Percentiles rank a stretch among this genome's conserved stretches.
Conservation (phyloP, 108 stramenopile species). For the Nannochloropsis gaditana region DNA sequence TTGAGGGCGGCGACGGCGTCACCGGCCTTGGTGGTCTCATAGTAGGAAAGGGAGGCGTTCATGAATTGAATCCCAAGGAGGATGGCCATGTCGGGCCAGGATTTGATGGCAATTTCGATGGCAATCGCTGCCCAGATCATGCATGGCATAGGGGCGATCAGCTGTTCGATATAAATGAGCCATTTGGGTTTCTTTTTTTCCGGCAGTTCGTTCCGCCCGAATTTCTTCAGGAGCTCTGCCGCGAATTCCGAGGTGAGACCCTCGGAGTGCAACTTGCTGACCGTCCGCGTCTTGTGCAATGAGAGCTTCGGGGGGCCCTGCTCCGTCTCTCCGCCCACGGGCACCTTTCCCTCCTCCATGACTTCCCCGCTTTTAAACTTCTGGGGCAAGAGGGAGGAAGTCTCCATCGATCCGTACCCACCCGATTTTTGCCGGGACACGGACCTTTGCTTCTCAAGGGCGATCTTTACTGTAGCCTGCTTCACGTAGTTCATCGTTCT, state of each 20-base stretch:
- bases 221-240: neutral
- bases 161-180: neutral
- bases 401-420: neutral
- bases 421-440: neutral
- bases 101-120: neutral
- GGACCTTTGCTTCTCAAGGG: neutral
- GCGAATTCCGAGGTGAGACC: constrained; percentile 14
- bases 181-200: constrained; percentile 6
- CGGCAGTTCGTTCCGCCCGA: constrained; percentile 12
- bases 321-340: neutral
- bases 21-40: constrained; percentile 25
- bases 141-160: constrained; percentile 8
- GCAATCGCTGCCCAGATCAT: constrained; percentile 23
- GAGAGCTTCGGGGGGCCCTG: neutral
- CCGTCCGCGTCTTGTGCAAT: neutral
- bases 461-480: neutral
- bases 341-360: neutral
- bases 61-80: constrained; percentile 20
- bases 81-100: constrained; percentile 23
- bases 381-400: neutral
- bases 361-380: neutral
- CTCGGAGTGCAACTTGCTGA: constrained; percentile 5
- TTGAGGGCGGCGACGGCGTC: neutral
- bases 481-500: neutral
- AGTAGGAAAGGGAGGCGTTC: constrained; percentile 19